Conservation (phyloP, 148 eudicot genomes). For the Cornus kousa region DNA sequence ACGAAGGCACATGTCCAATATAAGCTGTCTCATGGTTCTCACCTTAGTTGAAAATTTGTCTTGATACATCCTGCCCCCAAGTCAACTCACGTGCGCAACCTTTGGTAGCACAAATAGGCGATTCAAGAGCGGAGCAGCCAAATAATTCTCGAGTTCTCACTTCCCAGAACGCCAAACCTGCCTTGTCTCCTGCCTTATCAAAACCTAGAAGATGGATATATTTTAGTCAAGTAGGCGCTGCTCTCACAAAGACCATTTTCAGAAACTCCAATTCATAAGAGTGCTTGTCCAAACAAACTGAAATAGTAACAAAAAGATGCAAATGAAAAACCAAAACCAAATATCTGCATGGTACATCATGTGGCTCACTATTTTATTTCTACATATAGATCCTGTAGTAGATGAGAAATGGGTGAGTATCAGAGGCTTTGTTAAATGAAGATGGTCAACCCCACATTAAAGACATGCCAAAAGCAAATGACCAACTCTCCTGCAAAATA, state of each 20-base stretch:
- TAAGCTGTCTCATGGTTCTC: too few relatives aligned
- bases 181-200: not conserved
- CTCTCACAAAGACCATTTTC: not conserved
- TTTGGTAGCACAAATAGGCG: too few relatives aligned
- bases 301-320: not conserved
- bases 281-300: not conserved
- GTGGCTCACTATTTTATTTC: not conserved
- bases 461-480: not conserved
- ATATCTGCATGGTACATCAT: not conserved
- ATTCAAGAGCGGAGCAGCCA: too few relatives aligned
- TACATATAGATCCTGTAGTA: not conserved
- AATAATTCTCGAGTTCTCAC: not conserved
- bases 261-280: not conserved
- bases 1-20: too few relatives aligned
- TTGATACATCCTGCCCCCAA: too few relatives aligned
- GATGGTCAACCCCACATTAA: not conserved
- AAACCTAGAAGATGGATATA: not conserved
- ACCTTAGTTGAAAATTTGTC: too few relatives aligned
- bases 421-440: not conserved
- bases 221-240: not conserved
- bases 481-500: not conserved
- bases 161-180: not conserved
- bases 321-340: not conserved
- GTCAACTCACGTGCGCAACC: too few relatives aligned
- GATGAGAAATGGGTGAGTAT: not conserved